Conservation (phyloP, 768 basidiomycete genomes). For the Hirschioporus abietinus region DNA sequence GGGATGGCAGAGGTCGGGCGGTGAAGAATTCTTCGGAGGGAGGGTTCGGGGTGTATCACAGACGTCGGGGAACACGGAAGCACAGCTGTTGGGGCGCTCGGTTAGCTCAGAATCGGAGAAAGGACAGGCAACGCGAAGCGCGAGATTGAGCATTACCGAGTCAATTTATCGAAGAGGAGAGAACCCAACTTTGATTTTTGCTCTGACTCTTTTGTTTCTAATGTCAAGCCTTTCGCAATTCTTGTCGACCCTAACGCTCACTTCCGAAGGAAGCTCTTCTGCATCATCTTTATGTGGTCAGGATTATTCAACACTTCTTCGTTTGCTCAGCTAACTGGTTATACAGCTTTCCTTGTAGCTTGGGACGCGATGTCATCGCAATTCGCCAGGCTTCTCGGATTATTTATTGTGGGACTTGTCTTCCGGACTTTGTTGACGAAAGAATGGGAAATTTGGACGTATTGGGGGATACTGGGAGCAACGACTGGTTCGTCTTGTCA, state of each 20-base stretch:
- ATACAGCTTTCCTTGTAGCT: constrained; percentile 37
- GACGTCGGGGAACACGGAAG: neutral
- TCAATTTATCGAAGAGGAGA: constrained; percentile 14
- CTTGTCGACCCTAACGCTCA: constrained; percentile 11
- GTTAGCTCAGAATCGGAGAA: constrained; percentile 1
- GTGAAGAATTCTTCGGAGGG: neutral
- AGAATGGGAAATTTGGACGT: constrained; percentile 27
- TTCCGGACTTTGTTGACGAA: constrained; percentile 26
- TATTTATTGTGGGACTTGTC: constrained; percentile 31
- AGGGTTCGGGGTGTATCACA: neutral
- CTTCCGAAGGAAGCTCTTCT: neutral
- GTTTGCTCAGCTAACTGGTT: neutral
- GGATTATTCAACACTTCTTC: neutral
- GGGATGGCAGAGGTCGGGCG: neutral
- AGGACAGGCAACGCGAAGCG: constrained; percentile 4
- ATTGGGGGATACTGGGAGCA: constrained; percentile 27
- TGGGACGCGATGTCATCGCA: constrained; percentile 40
- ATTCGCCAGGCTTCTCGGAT: constrained; percentile 33
- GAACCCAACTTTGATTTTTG: constrained; percentile 20
- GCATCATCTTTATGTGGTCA: constrained; percentile 19
- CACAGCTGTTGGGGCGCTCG: neutral
- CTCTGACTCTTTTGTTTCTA: constrained; percentile 22
- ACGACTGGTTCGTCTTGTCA: constrained; percentile 28
- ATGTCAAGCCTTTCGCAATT: constrained; percentile 23
- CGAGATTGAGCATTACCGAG: constrained; percentile 3